phyloP scores from a whole-genome alignment of 441 rosid species.

The Gossypium trilobum region DNA sequence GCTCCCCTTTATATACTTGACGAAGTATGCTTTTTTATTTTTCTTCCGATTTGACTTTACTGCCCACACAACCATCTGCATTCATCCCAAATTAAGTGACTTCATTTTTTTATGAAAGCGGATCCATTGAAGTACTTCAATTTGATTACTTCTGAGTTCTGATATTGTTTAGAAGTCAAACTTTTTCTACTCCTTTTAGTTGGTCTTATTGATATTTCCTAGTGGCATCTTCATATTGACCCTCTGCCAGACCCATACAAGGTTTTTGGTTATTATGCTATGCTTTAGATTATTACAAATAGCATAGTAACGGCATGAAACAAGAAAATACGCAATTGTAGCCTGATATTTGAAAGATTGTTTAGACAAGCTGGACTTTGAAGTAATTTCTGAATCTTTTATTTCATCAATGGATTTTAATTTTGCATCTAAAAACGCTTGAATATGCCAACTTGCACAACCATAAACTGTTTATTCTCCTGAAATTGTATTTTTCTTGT shows the following conservation, averaged over 20 bases:
- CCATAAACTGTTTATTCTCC: neutral
- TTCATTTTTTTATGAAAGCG: neutral
- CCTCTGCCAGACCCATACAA: neutral
- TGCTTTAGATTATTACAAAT: neutral
- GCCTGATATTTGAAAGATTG: neutral
- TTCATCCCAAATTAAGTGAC: neutral
- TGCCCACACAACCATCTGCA: neutral
- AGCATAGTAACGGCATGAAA: neutral
- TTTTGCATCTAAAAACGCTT: neutral
- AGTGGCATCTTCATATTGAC: neutral
- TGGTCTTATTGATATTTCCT: neutral
- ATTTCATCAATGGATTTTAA: neutral
- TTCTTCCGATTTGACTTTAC: neutral
- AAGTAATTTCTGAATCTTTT: neutral
- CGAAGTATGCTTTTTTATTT: conserved; percentile 44
- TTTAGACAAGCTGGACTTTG: neutral
- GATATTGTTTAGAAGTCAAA: neutral
- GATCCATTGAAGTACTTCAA: neutral
- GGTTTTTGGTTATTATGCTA: neutral
- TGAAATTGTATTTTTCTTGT: neutral
- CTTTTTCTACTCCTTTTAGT: neutral
- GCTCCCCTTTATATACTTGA: conserved; percentile 97
- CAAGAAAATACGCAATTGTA: neutral
- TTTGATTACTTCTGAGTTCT: neutral
- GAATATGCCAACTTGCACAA: neutral